Evolutionary conservation across 257 asterid species (phyloP).

Genomic region (Linderniella brevidens): DNA sequence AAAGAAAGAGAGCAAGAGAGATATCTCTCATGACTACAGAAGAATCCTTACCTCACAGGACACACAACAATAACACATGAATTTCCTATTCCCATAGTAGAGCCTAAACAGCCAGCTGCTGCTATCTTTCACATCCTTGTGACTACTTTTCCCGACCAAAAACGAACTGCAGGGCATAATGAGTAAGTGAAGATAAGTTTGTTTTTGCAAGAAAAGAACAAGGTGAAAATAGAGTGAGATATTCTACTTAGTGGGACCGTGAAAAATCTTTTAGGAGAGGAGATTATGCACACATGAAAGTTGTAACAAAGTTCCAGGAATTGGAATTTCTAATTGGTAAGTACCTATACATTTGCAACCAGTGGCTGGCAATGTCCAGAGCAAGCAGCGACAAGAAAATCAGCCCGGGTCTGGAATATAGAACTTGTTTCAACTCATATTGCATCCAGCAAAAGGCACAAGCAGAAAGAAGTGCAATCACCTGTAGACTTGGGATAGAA

Average conservation of each 20-base stretch:
- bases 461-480: conserved; percentile 13
- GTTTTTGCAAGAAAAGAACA: too few relatives aligned
- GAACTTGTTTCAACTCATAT: conserved; percentile 11
- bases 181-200: neutral
- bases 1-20: neutral
- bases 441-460: neutral
- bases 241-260: too few relatives aligned
- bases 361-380: conserved; percentile 86
- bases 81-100: conserved; percentile 68
- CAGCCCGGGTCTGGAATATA: conserved; percentile 65
- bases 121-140: conserved; percentile 90
- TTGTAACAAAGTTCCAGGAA: too few relatives aligned
- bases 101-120: conserved; percentile 82
- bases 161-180: conserved; percentile 46
- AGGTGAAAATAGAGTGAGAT: too few relatives aligned
- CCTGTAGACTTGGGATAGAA: conserved; percentile 97
- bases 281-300: too few relatives aligned
- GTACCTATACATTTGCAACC: conserved; percentile 99
- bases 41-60: conserved; percentile 62
- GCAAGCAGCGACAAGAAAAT: conserved; percentile 78
- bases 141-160: conserved; percentile 77
- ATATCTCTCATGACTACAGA: neutral
- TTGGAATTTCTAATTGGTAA: neutral
- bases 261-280: too few relatives aligned
- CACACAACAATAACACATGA: conserved; percentile 87